phyloP scores from a whole-genome alignment of 768 basidiomycete genomes.

The Russula earlei region DNA sequence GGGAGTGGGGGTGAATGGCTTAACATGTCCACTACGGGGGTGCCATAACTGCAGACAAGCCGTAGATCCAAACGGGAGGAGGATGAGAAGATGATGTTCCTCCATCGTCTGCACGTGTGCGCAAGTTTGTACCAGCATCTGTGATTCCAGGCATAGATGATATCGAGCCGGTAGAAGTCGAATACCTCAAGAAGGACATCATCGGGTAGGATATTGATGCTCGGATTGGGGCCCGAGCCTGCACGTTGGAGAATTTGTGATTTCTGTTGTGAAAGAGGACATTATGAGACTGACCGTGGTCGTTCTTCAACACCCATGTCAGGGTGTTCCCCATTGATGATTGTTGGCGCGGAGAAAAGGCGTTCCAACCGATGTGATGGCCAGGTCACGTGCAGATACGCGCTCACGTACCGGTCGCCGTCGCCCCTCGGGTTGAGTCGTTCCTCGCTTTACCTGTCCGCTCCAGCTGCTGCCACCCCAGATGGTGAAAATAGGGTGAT shows the following conservation, averaged over 20 bases:
- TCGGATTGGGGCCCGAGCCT: not conserved
- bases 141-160: not conserved
- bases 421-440: no score
- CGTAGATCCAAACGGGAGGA: not conserved
- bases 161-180: not conserved
- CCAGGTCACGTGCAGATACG: no score
- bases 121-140: not conserved
- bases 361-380: no score
- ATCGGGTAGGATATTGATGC: not conserved
- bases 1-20: not conserved
- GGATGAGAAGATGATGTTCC: not conserved
- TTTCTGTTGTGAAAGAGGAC: not conserved
- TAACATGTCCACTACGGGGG: not conserved
- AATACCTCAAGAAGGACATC: not conserved
- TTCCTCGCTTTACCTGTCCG: no score
- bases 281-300: not conserved
- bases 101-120: not conserved
- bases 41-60: not conserved
- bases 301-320: not conserved
- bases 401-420: no score
- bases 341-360: no score
- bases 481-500: conserved; percentile 3
- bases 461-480: no score
- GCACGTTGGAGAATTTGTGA: not conserved
- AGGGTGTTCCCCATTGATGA: not conserved